Evolutionary conservation across 495 filamentous ascomycete species (phyloP), one percentile per base, ranked within the genome.

Genomic region (Mycothermus thermophilus): DNA sequence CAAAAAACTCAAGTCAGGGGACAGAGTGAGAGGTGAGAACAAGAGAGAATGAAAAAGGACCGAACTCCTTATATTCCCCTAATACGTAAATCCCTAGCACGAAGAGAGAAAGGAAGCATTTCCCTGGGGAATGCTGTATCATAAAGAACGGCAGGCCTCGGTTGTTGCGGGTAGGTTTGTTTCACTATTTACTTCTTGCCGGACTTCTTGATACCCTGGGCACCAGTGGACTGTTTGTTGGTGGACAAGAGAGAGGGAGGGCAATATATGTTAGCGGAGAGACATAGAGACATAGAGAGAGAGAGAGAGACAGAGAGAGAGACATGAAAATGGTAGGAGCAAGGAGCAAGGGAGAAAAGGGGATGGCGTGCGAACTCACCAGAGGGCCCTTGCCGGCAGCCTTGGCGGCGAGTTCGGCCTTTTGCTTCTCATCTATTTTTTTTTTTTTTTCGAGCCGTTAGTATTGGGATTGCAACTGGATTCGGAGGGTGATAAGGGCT

Each of bases 111-210:
- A n/a, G n/a, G n/a, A n/a, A n/a, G n/a, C n/a, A n/a, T n/a, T n/a
- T n/a, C n/a, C n/a, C n/a, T n/a, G n/a, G n/a, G n/a, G n/a, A n/a
- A n/a, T n/a, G n/a, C n/a, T n/a, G n/a, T n/a, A n/a, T n/a, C n/a
- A n/a, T n/a, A n/a, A n/a, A n/a, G n/a, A n/a, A n/a, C n/a, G n/a
- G n/a, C n/a, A n/a, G n/a, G n/a, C n/a, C n/a, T n/a, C n/a, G n/a
- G n/a, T n/a, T n/a, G n/a, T n/a, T n/a, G n/a, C n/a, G n/a, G n/a
- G n/a, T n/a, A n/a, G n/a, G n/a, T n/a, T n/a, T n/a, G n/a, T n/a
- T n/a, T n/a, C n/a, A n/a, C n/a, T n/a, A n/a, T 46, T 63, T 70
- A 84, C 69, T 85, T 86, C 78, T 90, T 87, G 52, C 82, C 82
- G 20, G 77, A 83, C 67, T 83, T 87, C 75, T 87, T 90, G 64